Percentiles rank a stretch among this genome's conserved stretches.
Conservation (phyloP, 1,139 yeast species). For the Suhomyces bribrorum region DNA sequence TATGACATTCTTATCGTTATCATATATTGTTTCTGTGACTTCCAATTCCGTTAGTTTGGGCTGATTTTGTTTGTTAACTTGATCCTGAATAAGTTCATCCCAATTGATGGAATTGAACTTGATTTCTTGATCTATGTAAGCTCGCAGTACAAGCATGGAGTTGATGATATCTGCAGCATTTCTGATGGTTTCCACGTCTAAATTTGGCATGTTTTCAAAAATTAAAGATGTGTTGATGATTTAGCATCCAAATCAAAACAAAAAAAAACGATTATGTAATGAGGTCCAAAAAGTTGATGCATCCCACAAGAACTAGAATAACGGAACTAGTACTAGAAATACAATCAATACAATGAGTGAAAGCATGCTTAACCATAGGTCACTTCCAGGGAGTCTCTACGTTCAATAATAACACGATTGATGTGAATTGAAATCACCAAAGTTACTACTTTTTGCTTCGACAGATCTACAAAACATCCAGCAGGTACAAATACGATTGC, state of each 20-base stretch:
- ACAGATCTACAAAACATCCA: too few species aligned
- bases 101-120: constrained; percentile 40
- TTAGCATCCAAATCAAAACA: constrained; percentile 6
- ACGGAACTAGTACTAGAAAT: neutral
- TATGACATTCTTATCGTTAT: constrained; percentile 46
- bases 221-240: neutral
- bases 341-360: too few species aligned
- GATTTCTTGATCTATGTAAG: constrained; percentile 36
- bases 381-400: too few species aligned
- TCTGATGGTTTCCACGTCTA: constrained; percentile 35
- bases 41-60: constrained; percentile 12
- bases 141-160: constrained; percentile 37
- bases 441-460: too few species aligned
- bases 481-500: too few species aligned
- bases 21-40: constrained; percentile 34
- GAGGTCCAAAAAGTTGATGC: too few species aligned
- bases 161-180: constrained; percentile 45
- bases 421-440: too few species aligned
- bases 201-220: constrained; percentile 6
- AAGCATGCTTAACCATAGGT: too few species aligned
- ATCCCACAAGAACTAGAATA: too few species aligned
- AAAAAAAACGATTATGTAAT: constrained; percentile 8
- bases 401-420: too few species aligned
- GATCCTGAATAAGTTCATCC: constrained; percentile 25
- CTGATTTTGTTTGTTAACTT: constrained; percentile 2